Evolutionary conservation across 495 filamentous ascomycete genomes (phyloP).

Genomic region (Geopyxis carbonaria): DNA sequence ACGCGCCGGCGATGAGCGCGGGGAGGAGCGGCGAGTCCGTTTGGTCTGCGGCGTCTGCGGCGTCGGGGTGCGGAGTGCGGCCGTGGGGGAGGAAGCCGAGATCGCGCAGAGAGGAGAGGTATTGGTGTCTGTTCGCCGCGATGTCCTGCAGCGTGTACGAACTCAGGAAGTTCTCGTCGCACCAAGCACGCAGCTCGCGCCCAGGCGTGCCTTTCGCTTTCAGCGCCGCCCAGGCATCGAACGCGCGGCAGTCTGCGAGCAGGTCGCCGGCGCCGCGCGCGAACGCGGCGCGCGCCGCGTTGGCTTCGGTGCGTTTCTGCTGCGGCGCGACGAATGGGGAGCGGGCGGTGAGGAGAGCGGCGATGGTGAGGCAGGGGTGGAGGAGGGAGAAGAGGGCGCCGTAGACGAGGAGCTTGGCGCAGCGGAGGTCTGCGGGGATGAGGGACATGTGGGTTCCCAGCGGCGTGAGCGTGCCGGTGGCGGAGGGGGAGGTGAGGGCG

Average conservation of each 20-base stretch:
- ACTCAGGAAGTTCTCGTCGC: conserved; percentile 74
- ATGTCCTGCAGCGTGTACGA: conserved; percentile 73
- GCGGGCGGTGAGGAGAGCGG: conserved; percentile 68
- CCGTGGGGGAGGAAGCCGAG: conserved; percentile 53
- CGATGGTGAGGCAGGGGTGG: conserved; percentile 73
- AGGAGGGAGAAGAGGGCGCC: conserved; percentile 86
- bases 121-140: conserved; percentile 66
- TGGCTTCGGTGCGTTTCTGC: conserved; percentile 64
- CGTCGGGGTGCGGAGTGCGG: conserved; percentile 4
- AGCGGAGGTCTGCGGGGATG: conserved; percentile 84
- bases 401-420: conserved; percentile 88
- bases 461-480: conserved; percentile 68
- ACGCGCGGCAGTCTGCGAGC: conserved; percentile 69
- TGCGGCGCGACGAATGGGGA: conserved; percentile 70
- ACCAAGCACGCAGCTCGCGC: conserved; percentile 56
- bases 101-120: conserved; percentile 69
- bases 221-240: conserved; percentile 58
- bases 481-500: no score
- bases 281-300: conserved; percentile 59
- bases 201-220: conserved; percentile 35
- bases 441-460: conserved; percentile 68
- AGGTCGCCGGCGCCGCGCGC: conserved; percentile 60
- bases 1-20: conserved; percentile 63
- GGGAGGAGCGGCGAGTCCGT: conserved; percentile 9
- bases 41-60: conserved; percentile 26